phyloP scores from a whole-genome alignment of 2,329 filamentous ascomycete species.

The Lasiodiplodia sp. region DNA sequence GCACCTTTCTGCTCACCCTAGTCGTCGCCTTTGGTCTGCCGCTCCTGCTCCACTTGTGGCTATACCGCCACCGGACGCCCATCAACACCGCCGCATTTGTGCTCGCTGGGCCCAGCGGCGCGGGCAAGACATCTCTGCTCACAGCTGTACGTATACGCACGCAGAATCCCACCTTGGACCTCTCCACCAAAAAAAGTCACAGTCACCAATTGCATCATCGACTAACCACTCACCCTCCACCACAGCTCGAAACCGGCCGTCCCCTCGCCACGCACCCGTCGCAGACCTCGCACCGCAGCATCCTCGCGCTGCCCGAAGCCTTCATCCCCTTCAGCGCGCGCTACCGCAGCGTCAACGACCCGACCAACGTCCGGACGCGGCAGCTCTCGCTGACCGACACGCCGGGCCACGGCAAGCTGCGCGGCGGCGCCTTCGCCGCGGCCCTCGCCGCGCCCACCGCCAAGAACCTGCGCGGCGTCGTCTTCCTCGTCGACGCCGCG shows the following conservation, averaged over 20 bases:
- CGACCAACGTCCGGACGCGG: conserved; percentile 61
- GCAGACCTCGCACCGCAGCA: conserved; percentile 64
- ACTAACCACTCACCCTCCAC: conserved; percentile 12
- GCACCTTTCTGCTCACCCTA: conserved; percentile 70
- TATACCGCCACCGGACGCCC: conserved; percentile 73
- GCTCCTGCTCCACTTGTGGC: conserved; percentile 76
- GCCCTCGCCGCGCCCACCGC: conserved; percentile 52
- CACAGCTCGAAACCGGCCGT: conserved; percentile 63
- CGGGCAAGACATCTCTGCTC: conserved; percentile 88
- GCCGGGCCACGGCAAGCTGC: conserved; percentile 89
- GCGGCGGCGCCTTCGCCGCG: conserved; percentile 68
- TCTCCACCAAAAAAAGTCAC: conserved; percentile 21
- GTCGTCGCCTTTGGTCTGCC: conserved; percentile 77
- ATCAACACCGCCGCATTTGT: conserved; percentile 77
- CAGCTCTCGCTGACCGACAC: conserved; percentile 86
- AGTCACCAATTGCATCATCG: not conserved
- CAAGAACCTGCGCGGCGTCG: conserved; percentile 68
- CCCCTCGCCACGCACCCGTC: conserved; percentile 66
- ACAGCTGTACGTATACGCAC: conserved; percentile 65
- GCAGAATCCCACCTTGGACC: not conserved
- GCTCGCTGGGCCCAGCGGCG: conserved; percentile 79
- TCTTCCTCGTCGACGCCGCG: conserved; percentile 90
- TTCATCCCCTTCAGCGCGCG: conserved; percentile 64
- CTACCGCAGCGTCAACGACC: conserved; percentile 72
- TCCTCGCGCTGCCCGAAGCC: conserved; percentile 62